Base-by-base conservation (phyloP, 345 rosid genomes). In the Gynandropsis gynandra region DNA sequence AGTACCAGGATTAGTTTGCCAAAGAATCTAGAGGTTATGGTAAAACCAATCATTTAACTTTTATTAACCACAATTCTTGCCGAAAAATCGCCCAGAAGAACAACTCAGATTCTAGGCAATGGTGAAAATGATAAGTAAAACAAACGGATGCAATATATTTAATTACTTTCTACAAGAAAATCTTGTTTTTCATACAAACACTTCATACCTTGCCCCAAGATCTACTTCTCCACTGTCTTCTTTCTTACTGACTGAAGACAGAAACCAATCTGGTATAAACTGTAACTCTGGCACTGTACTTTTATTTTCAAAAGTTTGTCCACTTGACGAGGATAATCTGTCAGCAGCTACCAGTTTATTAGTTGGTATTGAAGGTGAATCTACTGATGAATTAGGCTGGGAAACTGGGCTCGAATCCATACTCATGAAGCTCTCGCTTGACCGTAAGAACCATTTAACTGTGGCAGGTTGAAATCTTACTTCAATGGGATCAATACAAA, bases 241-340 rank as follows among this genome's bases (percentile, higher is more conserved):
- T 43, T 54, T 67, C 47, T 54, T 68, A 20, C 42, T 51, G 38
- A 57, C 50, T 34, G 82, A 79, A 61, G 54, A 59, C 13, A 89
- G 84, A 61, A 92, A 74, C 98, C 98, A 92, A 68, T 87, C 85
- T 42, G 75, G 56, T 68, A 92, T 92, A 62, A 92, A 66, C 63
- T 74, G 72, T 21, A 81, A 70, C 49, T 50, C 80, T 57, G 85
- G 78, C 47, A 78, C 71, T 59, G 69, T 58, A 36, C 62, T 63
- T 44, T 77, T 85, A 54, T 72, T 58, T 13, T 46, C 52, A 19
- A 63, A 59, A 58, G 70, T 85, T 68, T 68, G 72, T 55, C 61
- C 60, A 36, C 49, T 43, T 50, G 75, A 55, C 58, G 75, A 69
- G 62, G 76, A 51, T 13, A 31, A 43, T 10, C 69, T 42, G 42